Evolutionary conservation across 202 grass and related monocot genomes (phyloP).

Genomic region (Panicum virgatum): DNA sequence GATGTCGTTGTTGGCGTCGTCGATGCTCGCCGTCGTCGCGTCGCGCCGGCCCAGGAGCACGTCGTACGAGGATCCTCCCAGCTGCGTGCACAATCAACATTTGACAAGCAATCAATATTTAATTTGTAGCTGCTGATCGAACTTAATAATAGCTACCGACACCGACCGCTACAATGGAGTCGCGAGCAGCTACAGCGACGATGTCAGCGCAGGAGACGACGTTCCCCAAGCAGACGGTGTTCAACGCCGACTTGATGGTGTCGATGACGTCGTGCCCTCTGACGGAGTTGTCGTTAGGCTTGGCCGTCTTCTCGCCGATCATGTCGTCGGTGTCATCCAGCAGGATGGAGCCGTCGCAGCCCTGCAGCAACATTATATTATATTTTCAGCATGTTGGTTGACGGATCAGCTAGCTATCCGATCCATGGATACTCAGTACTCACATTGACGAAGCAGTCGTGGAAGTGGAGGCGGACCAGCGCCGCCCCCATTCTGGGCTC

Average conservation of each 20-base stretch:
- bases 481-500: conserved; percentile 76
- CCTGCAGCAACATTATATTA: conserved; percentile 46
- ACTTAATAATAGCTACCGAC: conserved; percentile 23
- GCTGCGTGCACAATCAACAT: conserved; percentile 32
- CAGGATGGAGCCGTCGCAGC: conserved; percentile 81
- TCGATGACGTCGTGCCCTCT: conserved; percentile 78
- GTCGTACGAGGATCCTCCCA: conserved; percentile 61
- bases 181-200: conserved; percentile 63
- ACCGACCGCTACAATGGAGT: conserved; percentile 76
- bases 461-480: conserved; percentile 84
- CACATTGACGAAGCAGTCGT: conserved; percentile 91
- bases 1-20: conserved; percentile 58
- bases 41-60: conserved; percentile 71
- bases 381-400: too few relatives aligned
- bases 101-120: not conserved
- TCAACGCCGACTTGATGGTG: conserved; percentile 56
- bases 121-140: not conserved
- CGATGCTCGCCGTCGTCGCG: conserved; percentile 53
- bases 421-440: too few relatives aligned
- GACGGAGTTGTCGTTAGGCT: conserved; percentile 68
- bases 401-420: too few relatives aligned
- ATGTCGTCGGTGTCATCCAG: conserved; percentile 73
- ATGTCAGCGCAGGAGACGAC: conserved; percentile 87
- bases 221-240: conserved; percentile 56
- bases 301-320: conserved; percentile 75